Evolutionary conservation across 192 early-diverging fungal genomes (phyloP), one percentile per base, ranked within the genome.

Genomic region (Coemansia sp.): DNA sequence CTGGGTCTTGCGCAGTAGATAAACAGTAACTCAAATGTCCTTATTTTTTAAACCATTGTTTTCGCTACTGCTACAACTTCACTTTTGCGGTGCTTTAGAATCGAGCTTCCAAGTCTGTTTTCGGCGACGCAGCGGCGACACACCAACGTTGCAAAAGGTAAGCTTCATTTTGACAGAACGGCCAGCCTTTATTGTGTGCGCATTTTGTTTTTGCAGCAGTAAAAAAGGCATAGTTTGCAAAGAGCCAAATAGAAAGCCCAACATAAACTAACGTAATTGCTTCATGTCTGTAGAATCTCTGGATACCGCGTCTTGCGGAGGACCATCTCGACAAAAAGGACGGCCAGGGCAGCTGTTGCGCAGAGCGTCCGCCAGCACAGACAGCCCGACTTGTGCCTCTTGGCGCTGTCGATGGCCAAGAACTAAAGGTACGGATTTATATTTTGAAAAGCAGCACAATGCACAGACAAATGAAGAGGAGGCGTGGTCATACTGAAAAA

Each of bases 91-190:
- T 20, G 36, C 14, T 18, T 51, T 74, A 71, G 77, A 67, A 29
- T 22, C 50, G 31, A 65, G 56, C 29, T 80, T 80, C 57, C 66
- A 64, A 18, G 77, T 75, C 30, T 68, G 69, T 59, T 66, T 68
- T 38, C 51, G 77, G 18, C 58, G 66, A 17, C 65, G 66, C 7
- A 60, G 66, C 29, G 72, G 71, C 28, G 63, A 63, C 36, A 30
- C 57, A 14, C 77, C 77, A 45, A 65, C 72, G 45, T 59, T 72
- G 32, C 66, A 80, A 36, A 64, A 67, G 69, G 69, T 60, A 69
- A 56, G 64, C 7, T 58, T 25, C 42, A 31, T 40, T 45, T 16
- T 16, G 3, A 12, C 12, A 12, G 14, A 45, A 45, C 17, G 14
- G 42, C 10, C 3, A 30, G 12, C 18, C 3, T 48, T 45, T 30